A percentile compares a stretch with the other conserved stretches of the same genome.
Evolutionary conservation across 1,139 yeast genomes (phyloP).

Genomic region (Hyphopichia wangnamkhiaoensis): DNA sequence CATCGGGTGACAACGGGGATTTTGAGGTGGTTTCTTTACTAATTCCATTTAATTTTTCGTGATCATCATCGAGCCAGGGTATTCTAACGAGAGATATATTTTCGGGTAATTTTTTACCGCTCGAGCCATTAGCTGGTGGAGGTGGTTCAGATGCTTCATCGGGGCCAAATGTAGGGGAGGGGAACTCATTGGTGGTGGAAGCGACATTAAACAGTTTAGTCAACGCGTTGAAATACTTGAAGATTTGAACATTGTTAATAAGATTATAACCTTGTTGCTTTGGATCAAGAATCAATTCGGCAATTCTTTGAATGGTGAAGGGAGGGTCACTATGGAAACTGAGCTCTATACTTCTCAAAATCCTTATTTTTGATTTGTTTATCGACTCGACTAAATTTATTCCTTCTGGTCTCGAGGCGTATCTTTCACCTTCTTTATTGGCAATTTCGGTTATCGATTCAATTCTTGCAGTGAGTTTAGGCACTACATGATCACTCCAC

Average conservation of each 20-base stretch:
- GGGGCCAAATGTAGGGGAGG: slow-evolving; percentile 14
- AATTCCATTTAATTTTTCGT: background rate
- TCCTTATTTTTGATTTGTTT: slow-evolving; percentile 7
- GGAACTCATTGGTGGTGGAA: slow-evolving; percentile 28
- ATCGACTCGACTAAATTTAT: slow-evolving; percentile 17
- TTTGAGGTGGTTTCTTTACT: background rate
- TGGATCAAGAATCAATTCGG: slow-evolving; percentile 53
- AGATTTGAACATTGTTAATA: slow-evolving; percentile 23
- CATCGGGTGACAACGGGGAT: too few species aligned
- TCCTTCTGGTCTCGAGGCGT: slow-evolving; percentile 13
- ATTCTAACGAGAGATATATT: slow-evolving; percentile 35
- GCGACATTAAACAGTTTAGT: slow-evolving; percentile 28
- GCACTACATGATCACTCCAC: slow-evolving; percentile 12
- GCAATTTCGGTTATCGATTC: slow-evolving; percentile 7
- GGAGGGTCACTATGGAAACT: slow-evolving; percentile 49
- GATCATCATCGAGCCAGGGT: slow-evolving; percentile 37
- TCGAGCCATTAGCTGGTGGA: slow-evolving; percentile 10
- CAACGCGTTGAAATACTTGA: slow-evolving; percentile 34
- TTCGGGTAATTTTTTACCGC: slow-evolving; percentile 7
- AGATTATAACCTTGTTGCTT: slow-evolving; percentile 31
- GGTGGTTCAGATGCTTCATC: background rate
- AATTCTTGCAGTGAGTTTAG: slow-evolving; percentile 10
- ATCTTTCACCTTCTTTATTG: slow-evolving; percentile 12
- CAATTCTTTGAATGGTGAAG: slow-evolving; percentile 56
- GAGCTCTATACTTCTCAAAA: slow-evolving; percentile 17